A percentile compares a stretch with the other conserved stretches of the same genome.
Evolutionary conservation across 306 rosid genomes (phyloP).

Genomic region (Biancaea sappan): DNA sequence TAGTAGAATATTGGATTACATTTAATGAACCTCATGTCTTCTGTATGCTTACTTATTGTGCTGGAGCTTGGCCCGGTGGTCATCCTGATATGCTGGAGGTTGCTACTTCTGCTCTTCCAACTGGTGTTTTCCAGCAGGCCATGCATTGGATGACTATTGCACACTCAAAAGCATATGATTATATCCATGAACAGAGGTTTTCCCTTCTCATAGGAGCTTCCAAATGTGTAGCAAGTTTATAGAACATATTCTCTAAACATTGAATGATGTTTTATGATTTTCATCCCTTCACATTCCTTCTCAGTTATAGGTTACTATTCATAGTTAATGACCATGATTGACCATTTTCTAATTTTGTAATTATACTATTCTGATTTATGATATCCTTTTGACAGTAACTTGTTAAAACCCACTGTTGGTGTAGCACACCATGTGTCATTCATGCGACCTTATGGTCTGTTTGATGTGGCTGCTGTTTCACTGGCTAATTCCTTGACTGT

Average conservation of each 20-base stretch:
- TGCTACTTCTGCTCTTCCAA: slow-evolving; percentile 90
- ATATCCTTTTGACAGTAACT: slow-evolving; percentile 47
- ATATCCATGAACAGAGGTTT: slow-evolving; percentile 78
- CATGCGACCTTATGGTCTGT: slow-evolving; percentile 93
- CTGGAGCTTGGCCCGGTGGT: slow-evolving; percentile 99
- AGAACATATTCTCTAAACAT: slow-evolving; percentile 15
- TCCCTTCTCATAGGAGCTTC: slow-evolving; percentile 36
- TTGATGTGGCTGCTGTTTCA: slow-evolving; percentile 77
- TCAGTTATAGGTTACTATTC: slow-evolving; percentile 16
- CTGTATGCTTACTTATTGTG: slow-evolving; percentile 84
- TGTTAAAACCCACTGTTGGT: slow-evolving; percentile 65
- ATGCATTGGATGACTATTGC: slow-evolving; percentile 98
- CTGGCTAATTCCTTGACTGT: slow-evolving; percentile 83
- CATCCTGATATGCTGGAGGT: slow-evolving; percentile 95
- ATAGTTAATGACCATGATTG: slow-evolving; percentile 25
- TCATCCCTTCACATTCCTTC: slow-evolving; percentile 15
- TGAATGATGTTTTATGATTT: slow-evolving; percentile 16
- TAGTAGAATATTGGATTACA: slow-evolving; percentile 89
- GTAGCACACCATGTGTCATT: slow-evolving; percentile 92
- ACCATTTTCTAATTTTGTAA: slow-evolving; percentile 27
- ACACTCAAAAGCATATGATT: slow-evolving; percentile 87
- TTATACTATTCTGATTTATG: slow-evolving; percentile 32
- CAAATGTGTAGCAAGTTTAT: slow-evolving; percentile 32
- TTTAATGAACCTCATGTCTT: slow-evolving; percentile 98
- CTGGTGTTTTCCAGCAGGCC: slow-evolving; percentile 90